phyloP scores from a whole-genome alignment of 2,329 filamentous ascomycete species.

The Helotiales sp. region DNA sequence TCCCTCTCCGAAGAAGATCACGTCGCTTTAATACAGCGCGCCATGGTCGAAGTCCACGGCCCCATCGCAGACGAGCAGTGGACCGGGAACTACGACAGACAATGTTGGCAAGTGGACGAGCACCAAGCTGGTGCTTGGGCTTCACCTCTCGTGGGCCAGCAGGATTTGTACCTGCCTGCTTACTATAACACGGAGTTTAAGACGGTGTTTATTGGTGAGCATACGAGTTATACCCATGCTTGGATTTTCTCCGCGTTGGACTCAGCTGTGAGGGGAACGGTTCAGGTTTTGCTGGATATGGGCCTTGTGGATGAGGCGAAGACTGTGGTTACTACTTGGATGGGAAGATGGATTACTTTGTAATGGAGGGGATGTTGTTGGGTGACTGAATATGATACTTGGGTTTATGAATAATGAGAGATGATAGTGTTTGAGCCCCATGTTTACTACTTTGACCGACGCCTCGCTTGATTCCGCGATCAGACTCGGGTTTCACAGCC shows the following conservation, averaged over 20 bases:
- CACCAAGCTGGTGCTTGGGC: slow-evolving; percentile 68
- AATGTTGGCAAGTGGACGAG: slow-evolving; percentile 69
- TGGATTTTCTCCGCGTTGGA: slow-evolving; percentile 73
- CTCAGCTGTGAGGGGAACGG: slow-evolving; percentile 67
- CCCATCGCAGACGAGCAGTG: slow-evolving; percentile 62
- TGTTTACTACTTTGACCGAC: neutral
- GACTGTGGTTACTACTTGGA: slow-evolving; percentile 66
- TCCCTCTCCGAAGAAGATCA: slow-evolving; percentile 63
- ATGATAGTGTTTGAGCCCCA: neutral
- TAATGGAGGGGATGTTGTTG: neutral
- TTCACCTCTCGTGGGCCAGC: slow-evolving; percentile 64
- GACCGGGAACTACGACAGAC: slow-evolving; percentile 67
- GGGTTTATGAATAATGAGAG: neutral
- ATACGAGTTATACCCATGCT: slow-evolving; percentile 73
- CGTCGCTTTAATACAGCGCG: slow-evolving; percentile 64
- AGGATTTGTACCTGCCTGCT: slow-evolving; percentile 72
- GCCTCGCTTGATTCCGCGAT: neutral
- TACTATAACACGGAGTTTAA: slow-evolving; percentile 69
- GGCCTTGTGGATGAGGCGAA: slow-evolving; percentile 75
- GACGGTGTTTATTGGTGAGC: slow-evolving; percentile 73
- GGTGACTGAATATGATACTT: neutral
- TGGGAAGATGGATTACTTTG: slow-evolving; percentile 62
- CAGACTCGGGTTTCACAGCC: too few species aligned
- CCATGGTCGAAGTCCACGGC: slow-evolving; percentile 72
- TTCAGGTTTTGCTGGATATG: slow-evolving; percentile 67